Evolutionary conservation across 2,329 filamentous ascomycete genomes (phyloP).

Genomic region (Hypomyces rosellus): DNA sequence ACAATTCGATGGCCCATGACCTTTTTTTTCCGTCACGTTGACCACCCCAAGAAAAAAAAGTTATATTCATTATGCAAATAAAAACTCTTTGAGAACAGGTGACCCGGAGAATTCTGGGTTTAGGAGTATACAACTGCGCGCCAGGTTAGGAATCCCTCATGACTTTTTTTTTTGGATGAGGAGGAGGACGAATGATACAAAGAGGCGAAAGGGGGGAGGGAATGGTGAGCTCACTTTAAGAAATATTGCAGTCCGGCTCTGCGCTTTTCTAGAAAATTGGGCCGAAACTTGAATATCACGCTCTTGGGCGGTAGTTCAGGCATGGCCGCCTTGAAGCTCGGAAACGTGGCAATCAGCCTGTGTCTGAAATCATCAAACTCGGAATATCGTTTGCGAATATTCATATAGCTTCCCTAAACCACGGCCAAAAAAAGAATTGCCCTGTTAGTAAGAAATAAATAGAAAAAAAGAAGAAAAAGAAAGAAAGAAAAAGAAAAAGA

Average conservation of each 20-base stretch:
- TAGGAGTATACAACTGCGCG: slow-evolving; percentile 70
- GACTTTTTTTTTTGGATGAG: neutral
- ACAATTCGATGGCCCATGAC: neutral
- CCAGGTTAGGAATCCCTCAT: neutral
- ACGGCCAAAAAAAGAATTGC: neutral
- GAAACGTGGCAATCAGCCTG: slow-evolving; percentile 72
- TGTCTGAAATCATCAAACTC: slow-evolving; percentile 82
- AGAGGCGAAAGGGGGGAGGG: neutral
- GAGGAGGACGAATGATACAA: neutral
- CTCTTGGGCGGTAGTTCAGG: slow-evolving; percentile 90
- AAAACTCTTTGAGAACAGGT: slow-evolving; percentile 85
- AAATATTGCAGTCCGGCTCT: slow-evolving; percentile 84
- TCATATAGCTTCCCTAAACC: slow-evolving; percentile 51
- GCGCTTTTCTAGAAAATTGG: slow-evolving; percentile 78
- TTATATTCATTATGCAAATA: slow-evolving; percentile 56
- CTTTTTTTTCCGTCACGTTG: neutral
- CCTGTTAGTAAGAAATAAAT: neutral
- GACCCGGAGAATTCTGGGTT: slow-evolving; percentile 92
- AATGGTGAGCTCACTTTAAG: slow-evolving; percentile 63
- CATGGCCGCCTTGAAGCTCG: slow-evolving; percentile 75
- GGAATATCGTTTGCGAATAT: slow-evolving; percentile 72
- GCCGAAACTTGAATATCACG: slow-evolving; percentile 76
- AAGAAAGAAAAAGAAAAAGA: neutral
- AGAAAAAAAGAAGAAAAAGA: no score
- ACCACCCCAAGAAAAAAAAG: neutral